Evolutionary conservation across 2,329 filamentous ascomycete species (phyloP).

Genomic region (Zelopaecilomyces penicillatus): DNA sequence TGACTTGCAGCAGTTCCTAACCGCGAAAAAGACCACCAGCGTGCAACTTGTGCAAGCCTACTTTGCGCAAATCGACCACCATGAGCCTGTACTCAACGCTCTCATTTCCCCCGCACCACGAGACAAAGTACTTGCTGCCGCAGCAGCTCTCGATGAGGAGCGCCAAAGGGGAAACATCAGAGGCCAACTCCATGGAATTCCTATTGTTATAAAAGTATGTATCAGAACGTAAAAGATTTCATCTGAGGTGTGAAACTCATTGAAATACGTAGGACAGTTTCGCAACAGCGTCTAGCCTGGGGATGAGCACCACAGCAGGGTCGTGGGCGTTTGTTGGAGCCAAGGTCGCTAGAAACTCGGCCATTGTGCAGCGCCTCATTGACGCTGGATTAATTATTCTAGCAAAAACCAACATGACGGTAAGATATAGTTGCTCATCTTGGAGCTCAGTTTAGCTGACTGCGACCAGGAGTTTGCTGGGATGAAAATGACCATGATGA

Average conservation of each 20-base stretch:
- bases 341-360: slow-evolving; percentile 8
- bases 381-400: slow-evolving; percentile 15
- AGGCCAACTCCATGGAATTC: slow-evolving; percentile 16
- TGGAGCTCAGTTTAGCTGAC: neutral
- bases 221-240: too few relatives aligned
- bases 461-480: slow-evolving; percentile 10
- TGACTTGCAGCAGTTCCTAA: too few relatives aligned
- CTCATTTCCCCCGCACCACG: slow-evolving; percentile 5
- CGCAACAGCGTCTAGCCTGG: slow-evolving; percentile 10
- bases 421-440: neutral
- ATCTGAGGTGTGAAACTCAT: neutral
- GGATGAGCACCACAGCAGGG: slow-evolving; percentile 15
- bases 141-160: slow-evolving; percentile 14
- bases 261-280: slow-evolving; percentile 9
- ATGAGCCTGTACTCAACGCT: slow-evolving; percentile 7
- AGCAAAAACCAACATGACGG: slow-evolving; percentile 14
- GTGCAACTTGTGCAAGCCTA: slow-evolving; percentile 4
- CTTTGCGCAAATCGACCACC: slow-evolving; percentile 9
- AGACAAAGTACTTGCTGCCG: slow-evolving; percentile 5
- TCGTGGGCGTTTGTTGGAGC: slow-evolving; percentile 10
- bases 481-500: slow-evolving; percentile 9
- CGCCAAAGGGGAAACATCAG: slow-evolving; percentile 11
- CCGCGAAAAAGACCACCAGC: neutral
- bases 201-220: slow-evolving; percentile 16
- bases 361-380: slow-evolving; percentile 9